Base-by-base conservation (phyloP, 139 green algal species). In the Picochlorum sp. region DNA sequence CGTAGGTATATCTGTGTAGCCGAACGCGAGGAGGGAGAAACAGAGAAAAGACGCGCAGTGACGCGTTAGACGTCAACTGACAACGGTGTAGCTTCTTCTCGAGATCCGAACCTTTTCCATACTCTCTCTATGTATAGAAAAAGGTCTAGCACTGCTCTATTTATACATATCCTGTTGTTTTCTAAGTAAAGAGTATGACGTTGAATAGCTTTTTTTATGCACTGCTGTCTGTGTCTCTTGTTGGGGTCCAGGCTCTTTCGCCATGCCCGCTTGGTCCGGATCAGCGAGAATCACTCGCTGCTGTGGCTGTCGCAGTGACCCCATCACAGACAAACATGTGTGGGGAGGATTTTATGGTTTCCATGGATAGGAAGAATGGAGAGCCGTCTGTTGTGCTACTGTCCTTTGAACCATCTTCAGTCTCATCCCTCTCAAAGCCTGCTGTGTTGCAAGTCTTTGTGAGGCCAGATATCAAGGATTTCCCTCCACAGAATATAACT, bases 131-230 rank as follows among this genome's bases (percentile, higher is more conserved):
- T 30, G 7, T 2, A 30, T 6, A 30, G 28, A 30, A 7, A 30
- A 30, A 30, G 28, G 28, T 30, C 4, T 6, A 30, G 28, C 7
- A 5, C 28, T 30, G 28, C 4, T 30, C 28, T 30, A 5, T 6
- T 30, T 30, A 30, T 30, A 5, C 3, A 7, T 30, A 30, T 30
- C 4, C 28, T 30, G 28, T 30, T 30, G 28, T 30, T 7, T 30
- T 30, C 4, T 30, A 7, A 30, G 28, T 30, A 30, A 30, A 30
- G 28, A 30, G 28, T 1, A 66, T 86, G 6, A 24, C 47, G 47
- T 20, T 21, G n/a, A 21, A 20, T 24, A 21, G 47, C 0, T 54
- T 54, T 21, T 18, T 5, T 10, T 54, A 20, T 20, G 18, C 15
- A 13, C 11, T 54, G 47, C 47, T 54, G 47, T 54, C 45, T n/a